Evolutionary conservation across 345 rosid genomes (phyloP).

Genomic region (Melaleuca quinquenervia): DNA sequence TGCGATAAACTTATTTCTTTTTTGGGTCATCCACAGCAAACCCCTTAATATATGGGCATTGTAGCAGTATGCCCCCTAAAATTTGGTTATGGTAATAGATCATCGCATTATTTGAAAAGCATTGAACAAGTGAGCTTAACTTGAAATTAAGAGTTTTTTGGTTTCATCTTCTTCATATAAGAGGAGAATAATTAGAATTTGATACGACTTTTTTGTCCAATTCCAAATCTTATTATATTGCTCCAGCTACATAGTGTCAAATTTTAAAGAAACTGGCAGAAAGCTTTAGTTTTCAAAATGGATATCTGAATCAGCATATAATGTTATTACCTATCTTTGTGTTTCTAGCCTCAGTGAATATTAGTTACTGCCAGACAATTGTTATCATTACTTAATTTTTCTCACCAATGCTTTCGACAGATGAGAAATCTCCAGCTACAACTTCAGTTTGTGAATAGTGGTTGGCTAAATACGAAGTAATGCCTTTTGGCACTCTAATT

Average conservation of each 20-base stretch:
- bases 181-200: not conserved
- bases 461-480: not conserved
- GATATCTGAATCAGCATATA: not conserved
- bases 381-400: not conserved
- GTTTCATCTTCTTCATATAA: not conserved
- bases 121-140: not conserved
- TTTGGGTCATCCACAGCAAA: not conserved
- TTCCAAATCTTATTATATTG: not conserved
- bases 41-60: not conserved
- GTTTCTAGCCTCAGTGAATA: not conserved
- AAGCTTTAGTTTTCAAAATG: not conserved
- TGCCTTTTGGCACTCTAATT: not conserved
- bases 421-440: not conserved
- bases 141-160: not conserved
- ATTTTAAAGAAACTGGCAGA: not conserved
- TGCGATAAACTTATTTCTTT: not conserved
- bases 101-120: not conserved
- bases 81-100: not conserved
- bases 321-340: not conserved
- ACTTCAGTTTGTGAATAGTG: not conserved
- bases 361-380: not conserved
- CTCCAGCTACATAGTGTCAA: not conserved
- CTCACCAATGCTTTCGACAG: not conserved
- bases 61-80: not conserved
- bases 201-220: not conserved